A percentile compares a stretch with the other conserved stretches of the same genome.
These are phyloP conservation scores for Myochromella boudieri DNA, from an alignment of 768 basidiomycete genomes.

Conservation along the genomic window DNA sequence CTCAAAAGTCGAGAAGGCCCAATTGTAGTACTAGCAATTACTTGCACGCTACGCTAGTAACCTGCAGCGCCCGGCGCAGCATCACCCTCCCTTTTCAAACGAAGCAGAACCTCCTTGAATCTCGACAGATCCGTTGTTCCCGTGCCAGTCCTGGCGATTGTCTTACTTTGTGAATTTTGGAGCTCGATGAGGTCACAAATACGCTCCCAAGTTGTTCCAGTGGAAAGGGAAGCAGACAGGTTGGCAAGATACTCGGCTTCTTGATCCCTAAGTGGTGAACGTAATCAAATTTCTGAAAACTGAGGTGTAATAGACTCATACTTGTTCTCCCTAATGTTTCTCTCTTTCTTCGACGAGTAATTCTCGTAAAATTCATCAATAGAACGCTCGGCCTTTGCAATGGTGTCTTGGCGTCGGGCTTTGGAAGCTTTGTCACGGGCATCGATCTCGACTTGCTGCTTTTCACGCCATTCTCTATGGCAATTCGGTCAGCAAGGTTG, in stretches of 20 bases:
- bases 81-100: slow-evolving; percentile 87
- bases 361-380: slow-evolving; percentile 92
- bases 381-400: slow-evolving; percentile 78
- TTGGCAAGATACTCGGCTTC: slow-evolving; percentile 77
- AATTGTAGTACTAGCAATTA: too few species aligned
- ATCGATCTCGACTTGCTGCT: slow-evolving; percentile 81
- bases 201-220: slow-evolving; percentile 95
- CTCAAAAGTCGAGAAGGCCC: not conserved
- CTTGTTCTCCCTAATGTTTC: slow-evolving; percentile 95
- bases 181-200: slow-evolving; percentile 85
- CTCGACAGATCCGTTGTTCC: slow-evolving; percentile 87
- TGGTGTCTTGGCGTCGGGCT: slow-evolving; percentile 76
- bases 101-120: slow-evolving; percentile 90
- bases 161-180: slow-evolving; percentile 97
- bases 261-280: slow-evolving; percentile 60
- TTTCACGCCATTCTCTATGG: slow-evolving; percentile 81
- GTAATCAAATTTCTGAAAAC: not conserved
- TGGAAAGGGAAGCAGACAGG: slow-evolving; percentile 74
- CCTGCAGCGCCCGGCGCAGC: slow-evolving; percentile 91
- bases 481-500: not conserved
- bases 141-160: slow-evolving; percentile 80
- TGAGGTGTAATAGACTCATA: slow-evolving; percentile 33
- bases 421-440: slow-evolving; percentile 81
- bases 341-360: slow-evolving; percentile 86
- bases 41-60: slow-evolving; percentile 74